Conservation (phyloP, 1,139 yeast species). For the Kodamaea ohmeri region DNA sequence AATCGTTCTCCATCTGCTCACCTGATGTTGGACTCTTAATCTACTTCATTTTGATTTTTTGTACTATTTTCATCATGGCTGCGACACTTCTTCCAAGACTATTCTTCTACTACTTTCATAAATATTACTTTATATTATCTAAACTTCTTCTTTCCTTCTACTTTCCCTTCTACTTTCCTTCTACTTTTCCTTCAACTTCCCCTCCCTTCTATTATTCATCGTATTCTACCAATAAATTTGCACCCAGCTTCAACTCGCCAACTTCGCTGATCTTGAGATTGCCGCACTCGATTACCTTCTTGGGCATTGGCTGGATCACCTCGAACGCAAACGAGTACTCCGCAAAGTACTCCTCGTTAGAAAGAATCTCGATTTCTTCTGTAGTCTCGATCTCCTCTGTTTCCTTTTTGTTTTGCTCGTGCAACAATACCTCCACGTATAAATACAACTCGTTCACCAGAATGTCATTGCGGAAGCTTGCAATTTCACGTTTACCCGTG, state of each 20-base stretch:
- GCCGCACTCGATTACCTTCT: constrained; percentile 26
- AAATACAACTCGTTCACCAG: constrained; percentile 63
- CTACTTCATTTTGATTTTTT: no score
- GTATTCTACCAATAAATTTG: constrained; percentile 40
- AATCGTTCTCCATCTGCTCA: no score
- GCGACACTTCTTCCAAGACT: no score
- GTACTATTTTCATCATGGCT: no score
- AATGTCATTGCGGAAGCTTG: constrained; percentile 48
- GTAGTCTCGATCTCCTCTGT: constrained; percentile 11
- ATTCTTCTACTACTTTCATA: not conserved
- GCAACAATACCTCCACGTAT: constrained; percentile 51
- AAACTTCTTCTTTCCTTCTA: not conserved
- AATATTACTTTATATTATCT: not conserved
- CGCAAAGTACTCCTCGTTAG: constrained; percentile 21
- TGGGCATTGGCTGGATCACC: constrained; percentile 45
- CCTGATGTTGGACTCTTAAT: no score
- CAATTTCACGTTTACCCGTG: constrained; percentile 61
- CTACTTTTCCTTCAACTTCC: no score
- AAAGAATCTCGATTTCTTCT: constrained; percentile 13
- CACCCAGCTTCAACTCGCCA: constrained; percentile 36
- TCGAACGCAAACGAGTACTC: constrained; percentile 36
- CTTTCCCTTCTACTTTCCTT: not conserved
- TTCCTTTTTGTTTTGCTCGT: constrained; percentile 8
- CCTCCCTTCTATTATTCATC: no score
- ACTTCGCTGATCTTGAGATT: constrained; percentile 21